Evolutionary conservation across 352 stramenopile species (phyloP).

Genomic region (Globisporangium yorkense): DNA sequence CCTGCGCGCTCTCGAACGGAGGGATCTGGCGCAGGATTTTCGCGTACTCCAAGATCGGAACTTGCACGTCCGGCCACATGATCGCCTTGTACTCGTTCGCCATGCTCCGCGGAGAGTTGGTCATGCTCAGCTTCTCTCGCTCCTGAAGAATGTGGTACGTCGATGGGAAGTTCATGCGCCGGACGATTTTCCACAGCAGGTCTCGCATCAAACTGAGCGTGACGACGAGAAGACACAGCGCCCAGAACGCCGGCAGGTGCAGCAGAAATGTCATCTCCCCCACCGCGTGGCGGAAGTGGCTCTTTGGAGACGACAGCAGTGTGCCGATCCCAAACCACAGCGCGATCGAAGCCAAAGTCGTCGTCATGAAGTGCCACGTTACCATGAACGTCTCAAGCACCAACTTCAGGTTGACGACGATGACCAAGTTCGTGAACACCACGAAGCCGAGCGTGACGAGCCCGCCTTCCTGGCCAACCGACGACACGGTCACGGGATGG

Average conservation of each 20-base stretch:
- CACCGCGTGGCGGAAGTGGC: conserved; percentile 47
- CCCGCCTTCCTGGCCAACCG: conserved; percentile 41
- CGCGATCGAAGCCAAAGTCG: conserved; percentile 40
- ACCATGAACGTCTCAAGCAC: conserved; percentile 69
- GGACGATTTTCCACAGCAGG: conserved; percentile 66
- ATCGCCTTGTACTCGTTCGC: conserved; percentile 24
- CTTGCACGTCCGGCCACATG: conserved; percentile 35
- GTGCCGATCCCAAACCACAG: conserved; percentile 62
- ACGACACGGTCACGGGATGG: conserved; percentile 27
- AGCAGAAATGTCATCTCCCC: conserved; percentile 71
- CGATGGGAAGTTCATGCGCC: conserved; percentile 51
- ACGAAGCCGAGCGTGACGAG: conserved; percentile 68
- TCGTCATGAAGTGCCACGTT: conserved; percentile 68
- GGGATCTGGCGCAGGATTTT: conserved; percentile 43
- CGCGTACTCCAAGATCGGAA: conserved; percentile 40
- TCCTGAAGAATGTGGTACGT: conserved; percentile 80
- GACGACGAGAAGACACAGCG: conserved; percentile 51
- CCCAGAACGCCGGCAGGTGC: conserved; percentile 51
- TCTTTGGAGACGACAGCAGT: conserved; percentile 47
- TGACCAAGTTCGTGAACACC: conserved; percentile 75
- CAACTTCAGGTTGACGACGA: conserved; percentile 75
- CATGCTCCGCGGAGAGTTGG: conserved; percentile 54
- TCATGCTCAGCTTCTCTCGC: conserved; percentile 53
- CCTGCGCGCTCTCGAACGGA: conserved; percentile 41
- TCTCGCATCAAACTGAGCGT: conserved; percentile 62